A percentile compares a stretch with the other conserved stretches of the same genome.
Evolutionary conservation across 2,329 filamentous ascomycete species (phyloP).

Genomic region (Calycina herbarum): DNA sequence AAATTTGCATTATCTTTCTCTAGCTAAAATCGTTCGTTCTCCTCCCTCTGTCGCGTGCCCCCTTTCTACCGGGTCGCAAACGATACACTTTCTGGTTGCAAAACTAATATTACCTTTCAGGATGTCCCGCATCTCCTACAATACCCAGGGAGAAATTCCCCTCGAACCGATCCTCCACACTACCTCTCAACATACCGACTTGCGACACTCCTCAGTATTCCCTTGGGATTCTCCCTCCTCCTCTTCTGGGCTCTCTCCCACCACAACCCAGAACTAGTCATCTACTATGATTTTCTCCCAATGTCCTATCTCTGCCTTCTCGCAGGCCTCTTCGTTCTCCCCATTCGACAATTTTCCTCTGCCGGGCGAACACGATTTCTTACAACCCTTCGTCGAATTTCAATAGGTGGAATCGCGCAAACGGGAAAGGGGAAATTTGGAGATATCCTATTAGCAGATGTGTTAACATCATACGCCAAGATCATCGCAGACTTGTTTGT

Average conservation of each 20-base stretch:
- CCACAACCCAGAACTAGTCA: slow-evolving; percentile 66
- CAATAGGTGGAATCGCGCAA: slow-evolving; percentile 82
- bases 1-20: slow-evolving; percentile 84
- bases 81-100: slow-evolving; percentile 11
- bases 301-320: slow-evolving; percentile 78
- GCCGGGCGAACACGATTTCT: slow-evolving; percentile 75
- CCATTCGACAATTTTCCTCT: slow-evolving; percentile 67
- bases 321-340: slow-evolving; percentile 68
- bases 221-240: slow-evolving; percentile 70
- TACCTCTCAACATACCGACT: slow-evolving; percentile 85
- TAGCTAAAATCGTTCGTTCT: slow-evolving; percentile 68
- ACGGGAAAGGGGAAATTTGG: slow-evolving; percentile 89
- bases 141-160: slow-evolving; percentile 74
- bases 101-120: slow-evolving; percentile 39
- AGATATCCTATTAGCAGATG: slow-evolving; percentile 90
- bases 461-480: slow-evolving; percentile 91
- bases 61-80: neutral
- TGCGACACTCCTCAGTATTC: slow-evolving; percentile 71
- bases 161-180: slow-evolving; percentile 66
- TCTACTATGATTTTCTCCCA: slow-evolving; percentile 81
- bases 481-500: slow-evolving; percentile 89
- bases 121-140: slow-evolving; percentile 84
- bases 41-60: slow-evolving; percentile 6
- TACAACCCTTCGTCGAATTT: slow-evolving; percentile 72
- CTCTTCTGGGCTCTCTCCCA: slow-evolving; percentile 83